Evolutionary conservation across 345 rosid species (phyloP).

Genomic region (Moricandia arvensis): DNA sequence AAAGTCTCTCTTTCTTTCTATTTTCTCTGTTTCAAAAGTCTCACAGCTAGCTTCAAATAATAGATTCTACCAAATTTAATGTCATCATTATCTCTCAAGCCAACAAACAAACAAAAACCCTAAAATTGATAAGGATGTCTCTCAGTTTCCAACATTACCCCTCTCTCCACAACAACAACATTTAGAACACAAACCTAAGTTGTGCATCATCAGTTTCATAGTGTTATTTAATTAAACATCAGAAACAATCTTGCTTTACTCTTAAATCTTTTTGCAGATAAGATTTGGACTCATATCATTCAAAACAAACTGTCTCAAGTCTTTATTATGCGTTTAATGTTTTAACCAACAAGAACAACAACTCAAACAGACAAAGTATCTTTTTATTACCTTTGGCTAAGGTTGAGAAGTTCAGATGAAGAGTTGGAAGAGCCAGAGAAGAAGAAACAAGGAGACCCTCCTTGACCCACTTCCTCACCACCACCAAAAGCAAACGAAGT

Average conservation of each 20-base stretch:
- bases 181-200: neutral
- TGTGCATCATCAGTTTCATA: neutral
- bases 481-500: constrained; percentile 32
- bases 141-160: constrained; percentile 42
- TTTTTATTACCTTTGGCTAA: constrained; percentile 50
- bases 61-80: constrained; percentile 36
- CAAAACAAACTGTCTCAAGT: constrained; percentile 4
- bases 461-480: constrained; percentile 44
- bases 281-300: constrained; percentile 1
- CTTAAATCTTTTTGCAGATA: neutral
- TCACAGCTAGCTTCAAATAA: constrained; percentile 23
- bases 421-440: constrained; percentile 54
- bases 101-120: constrained; percentile 29
- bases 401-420: constrained; percentile 58
- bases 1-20: constrained; percentile 14
- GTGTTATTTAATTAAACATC: neutral
- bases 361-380: constrained; percentile 15
- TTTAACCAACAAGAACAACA: constrained; percentile 23
- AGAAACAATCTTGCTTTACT: neutral
- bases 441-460: constrained; percentile 41
- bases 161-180: constrained; percentile 21
- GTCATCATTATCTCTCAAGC: constrained; percentile 17
- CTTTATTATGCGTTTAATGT: constrained; percentile 14
- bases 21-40: constrained; percentile 30
- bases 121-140: constrained; percentile 24